Evolutionary conservation across 1,284 basidiomycete genomes (phyloP).

Genomic region (Malassezia caprae): DNA sequence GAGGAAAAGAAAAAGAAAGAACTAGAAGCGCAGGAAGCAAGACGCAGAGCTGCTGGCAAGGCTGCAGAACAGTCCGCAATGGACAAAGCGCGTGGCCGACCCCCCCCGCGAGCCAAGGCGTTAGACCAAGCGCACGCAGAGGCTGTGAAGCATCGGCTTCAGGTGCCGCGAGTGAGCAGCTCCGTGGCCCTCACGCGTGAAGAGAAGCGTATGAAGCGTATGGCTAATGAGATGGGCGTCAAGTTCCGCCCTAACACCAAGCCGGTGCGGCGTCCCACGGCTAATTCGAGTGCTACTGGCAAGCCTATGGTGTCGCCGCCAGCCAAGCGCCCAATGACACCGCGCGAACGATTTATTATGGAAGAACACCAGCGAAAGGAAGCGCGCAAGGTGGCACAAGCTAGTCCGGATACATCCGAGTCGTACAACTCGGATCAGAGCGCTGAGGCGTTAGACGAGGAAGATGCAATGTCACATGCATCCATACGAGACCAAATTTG

Average conservation of each 20-base stretch:
- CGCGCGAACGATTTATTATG: slow-evolving; percentile 9
- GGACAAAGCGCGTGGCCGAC: neutral
- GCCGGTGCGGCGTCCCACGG: neutral
- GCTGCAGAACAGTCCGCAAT: slow-evolving; percentile 2
- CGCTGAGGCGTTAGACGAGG: slow-evolving; percentile 20
- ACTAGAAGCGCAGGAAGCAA: neutral
- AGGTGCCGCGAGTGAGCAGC: neutral
- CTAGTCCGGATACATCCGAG: neutral
- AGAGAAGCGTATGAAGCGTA: slow-evolving; percentile 16
- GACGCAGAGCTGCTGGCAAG: neutral
- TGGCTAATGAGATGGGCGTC: slow-evolving; percentile 15
- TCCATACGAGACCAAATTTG: slow-evolving; percentile 35
- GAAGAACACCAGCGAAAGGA: slow-evolving; percentile 9
- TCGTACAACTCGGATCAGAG: neutral
- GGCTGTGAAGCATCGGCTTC: slow-evolving; percentile 6
- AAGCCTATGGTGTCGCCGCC: neutral
- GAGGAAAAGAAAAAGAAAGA: neutral
- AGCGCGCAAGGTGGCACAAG: neutral
- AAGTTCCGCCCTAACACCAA: neutral
- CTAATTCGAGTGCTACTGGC: neutral
- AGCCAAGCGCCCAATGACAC: slow-evolving; percentile 1
- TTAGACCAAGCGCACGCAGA: slow-evolving; percentile 9
- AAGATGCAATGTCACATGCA: neutral
- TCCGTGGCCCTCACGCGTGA: slow-evolving; percentile 13
- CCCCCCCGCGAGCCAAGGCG: slow-evolving; percentile 1